Evolutionary conservation across 2,329 filamentous ascomycete genomes (phyloP).

Genomic region (Pseudogymnoascus sp.): DNA sequence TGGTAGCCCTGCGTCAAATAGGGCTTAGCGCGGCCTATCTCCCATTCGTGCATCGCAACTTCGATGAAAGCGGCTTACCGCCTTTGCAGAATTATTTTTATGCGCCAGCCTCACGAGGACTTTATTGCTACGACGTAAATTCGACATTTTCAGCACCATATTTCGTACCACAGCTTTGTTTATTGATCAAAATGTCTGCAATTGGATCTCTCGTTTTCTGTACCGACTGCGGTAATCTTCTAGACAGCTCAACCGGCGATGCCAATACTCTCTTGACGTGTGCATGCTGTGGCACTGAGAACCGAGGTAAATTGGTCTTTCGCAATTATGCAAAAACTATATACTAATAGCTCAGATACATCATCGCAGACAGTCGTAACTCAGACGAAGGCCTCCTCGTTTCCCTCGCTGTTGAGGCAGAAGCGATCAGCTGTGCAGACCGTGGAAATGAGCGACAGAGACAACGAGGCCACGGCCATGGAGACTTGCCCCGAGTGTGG

Average conservation of each 20-base stretch:
- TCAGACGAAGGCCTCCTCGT: slow-evolving; percentile 78
- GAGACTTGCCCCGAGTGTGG: slow-evolving; percentile 75
- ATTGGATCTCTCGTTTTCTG: slow-evolving; percentile 92
- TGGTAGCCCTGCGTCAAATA: slow-evolving; percentile 7
- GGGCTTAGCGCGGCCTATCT: slow-evolving; percentile 1
- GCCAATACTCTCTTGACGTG: slow-evolving; percentile 70
- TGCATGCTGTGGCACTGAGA: slow-evolving; percentile 77
- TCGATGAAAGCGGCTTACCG: slow-evolving; percentile 7
- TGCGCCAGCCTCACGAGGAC: background rate
- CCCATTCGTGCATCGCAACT: background rate
- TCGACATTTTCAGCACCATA: background rate
- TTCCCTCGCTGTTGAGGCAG: slow-evolving; percentile 80
- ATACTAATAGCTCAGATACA: slow-evolving; percentile 45
- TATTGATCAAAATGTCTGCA: slow-evolving; percentile 58
- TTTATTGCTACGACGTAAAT: slow-evolving; percentile 3
- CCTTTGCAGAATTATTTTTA: slow-evolving; percentile 8
- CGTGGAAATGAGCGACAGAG: slow-evolving; percentile 66
- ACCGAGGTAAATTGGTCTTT: slow-evolving; percentile 54
- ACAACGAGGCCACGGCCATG: slow-evolving; percentile 60
- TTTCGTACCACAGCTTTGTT: background rate
- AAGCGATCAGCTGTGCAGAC: slow-evolving; percentile 82
- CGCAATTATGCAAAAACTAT: slow-evolving; percentile 8
- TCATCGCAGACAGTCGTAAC: slow-evolving; percentile 70
- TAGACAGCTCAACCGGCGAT: slow-evolving; percentile 71
- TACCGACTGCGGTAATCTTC: slow-evolving; percentile 80